Conservation (phyloP, 208 protist species). For the Porcisia hertigi region DNA sequence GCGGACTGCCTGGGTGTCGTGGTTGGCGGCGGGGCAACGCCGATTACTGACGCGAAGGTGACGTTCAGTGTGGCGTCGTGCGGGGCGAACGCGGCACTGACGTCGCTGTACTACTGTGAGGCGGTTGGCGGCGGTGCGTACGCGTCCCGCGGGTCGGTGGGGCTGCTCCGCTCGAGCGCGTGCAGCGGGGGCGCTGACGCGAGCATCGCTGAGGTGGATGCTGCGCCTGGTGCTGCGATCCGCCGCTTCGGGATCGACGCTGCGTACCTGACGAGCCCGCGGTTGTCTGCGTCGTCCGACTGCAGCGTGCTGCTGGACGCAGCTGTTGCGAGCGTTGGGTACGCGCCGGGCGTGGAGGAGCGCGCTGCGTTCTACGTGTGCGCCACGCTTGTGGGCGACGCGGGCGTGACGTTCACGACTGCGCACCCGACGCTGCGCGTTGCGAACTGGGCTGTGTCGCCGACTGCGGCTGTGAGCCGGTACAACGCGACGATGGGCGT, state of each 20-base stretch:
- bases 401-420: slow-evolving; percentile 51
- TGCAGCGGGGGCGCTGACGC: slow-evolving; percentile 34
- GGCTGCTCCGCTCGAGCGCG: slow-evolving; percentile 36
- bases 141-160: slow-evolving; percentile 42
- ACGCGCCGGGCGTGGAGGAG: slow-evolving; percentile 44
- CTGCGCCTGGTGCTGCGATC: slow-evolving; percentile 37
- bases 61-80: slow-evolving; percentile 42
- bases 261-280: slow-evolving; percentile 29
- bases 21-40: slow-evolving; percentile 23
- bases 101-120: slow-evolving; percentile 66
- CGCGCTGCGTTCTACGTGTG: slow-evolving; percentile 58
- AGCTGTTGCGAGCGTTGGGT: slow-evolving; percentile 31
- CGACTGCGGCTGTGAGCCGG: slow-evolving; percentile 39
- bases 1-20: slow-evolving; percentile 37
- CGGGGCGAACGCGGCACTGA: slow-evolving; percentile 22
- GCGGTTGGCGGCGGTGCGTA: slow-evolving; percentile 33
- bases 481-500: slow-evolving; percentile 30
- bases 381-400: slow-evolving; percentile 27
- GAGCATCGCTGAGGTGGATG: slow-evolving; percentile 41
- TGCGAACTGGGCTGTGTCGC: slow-evolving; percentile 39
- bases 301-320: slow-evolving; percentile 26
- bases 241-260: slow-evolving; percentile 47
- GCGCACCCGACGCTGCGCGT: slow-evolving; percentile 45
- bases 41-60: slow-evolving; percentile 30
- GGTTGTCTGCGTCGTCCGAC: slow-evolving; percentile 31